Percentiles rank a stretch among this genome's conserved stretches.
Conservation (phyloP, 495 filamentous ascomycete genomes). For the Lasiosphaeriaceae sp. region DNA sequence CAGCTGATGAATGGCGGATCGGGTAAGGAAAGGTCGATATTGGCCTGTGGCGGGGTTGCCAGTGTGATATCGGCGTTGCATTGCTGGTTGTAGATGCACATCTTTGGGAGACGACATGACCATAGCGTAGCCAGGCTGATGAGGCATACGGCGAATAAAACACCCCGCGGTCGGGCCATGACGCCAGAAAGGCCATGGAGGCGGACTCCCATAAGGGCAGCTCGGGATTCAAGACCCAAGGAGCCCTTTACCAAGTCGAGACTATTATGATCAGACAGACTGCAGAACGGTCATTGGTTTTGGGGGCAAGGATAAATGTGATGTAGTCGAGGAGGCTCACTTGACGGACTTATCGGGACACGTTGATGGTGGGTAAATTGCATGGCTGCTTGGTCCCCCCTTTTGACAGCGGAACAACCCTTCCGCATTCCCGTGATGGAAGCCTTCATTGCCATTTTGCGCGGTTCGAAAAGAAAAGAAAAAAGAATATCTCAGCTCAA, state of each 20-base stretch:
- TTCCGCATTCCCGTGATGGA: too few relatives aligned
- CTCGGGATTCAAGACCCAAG: neutral
- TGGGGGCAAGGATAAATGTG: too few relatives aligned
- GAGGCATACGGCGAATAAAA: constrained; percentile 15
- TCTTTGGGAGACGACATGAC: constrained; percentile 18
- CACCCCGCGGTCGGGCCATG: constrained; percentile 12
- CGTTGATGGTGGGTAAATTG: neutral
- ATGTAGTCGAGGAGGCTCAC: too few relatives aligned
- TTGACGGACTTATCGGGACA: neutral
- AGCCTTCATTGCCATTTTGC: too few relatives aligned
- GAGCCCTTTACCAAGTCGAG: neutral
- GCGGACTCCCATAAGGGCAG: constrained; percentile 3
- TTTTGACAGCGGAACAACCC: too few relatives aligned
- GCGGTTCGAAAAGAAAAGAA: too few relatives aligned
- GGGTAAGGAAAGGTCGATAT: constrained; percentile 31
- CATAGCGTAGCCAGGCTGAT: constrained; percentile 22
- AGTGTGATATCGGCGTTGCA: neutral
- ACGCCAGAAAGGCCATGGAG: neutral
- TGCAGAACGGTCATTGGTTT: too few relatives aligned
- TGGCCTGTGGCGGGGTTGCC: neutral
- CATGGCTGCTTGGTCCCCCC: neutral
- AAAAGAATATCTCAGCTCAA: too few relatives aligned
- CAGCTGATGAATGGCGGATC: constrained; percentile 42
- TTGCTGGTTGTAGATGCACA: constrained; percentile 16
- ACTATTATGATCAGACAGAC: too few relatives aligned